Percentiles rank a stretch among this genome's conserved stretches.
Conservation (phyloP, 1,139 yeast species). For the Candida freyschussii region DNA sequence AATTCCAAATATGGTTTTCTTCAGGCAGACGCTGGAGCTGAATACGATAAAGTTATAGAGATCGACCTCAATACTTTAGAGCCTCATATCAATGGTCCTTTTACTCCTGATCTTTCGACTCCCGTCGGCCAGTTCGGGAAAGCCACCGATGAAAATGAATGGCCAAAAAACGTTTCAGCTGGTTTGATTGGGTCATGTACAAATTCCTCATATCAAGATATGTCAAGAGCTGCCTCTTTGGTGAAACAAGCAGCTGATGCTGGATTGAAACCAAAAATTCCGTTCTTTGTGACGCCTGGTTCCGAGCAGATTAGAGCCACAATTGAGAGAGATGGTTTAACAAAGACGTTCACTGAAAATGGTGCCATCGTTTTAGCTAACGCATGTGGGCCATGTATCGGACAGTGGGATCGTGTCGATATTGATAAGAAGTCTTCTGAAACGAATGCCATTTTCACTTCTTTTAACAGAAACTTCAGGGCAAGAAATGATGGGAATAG, state of each 20-base stretch:
- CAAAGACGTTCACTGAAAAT: constrained; percentile 69
- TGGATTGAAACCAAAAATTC: constrained; percentile 88
- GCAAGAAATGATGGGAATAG: constrained; percentile 98
- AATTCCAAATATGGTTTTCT: constrained; percentile 57
- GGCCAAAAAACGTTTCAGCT: constrained; percentile 81
- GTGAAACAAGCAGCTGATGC: constrained; percentile 78
- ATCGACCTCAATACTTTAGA: constrained; percentile 70
- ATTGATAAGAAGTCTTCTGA: constrained; percentile 62
- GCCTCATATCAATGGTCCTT: constrained; percentile 92
- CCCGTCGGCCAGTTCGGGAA: constrained; percentile 70
- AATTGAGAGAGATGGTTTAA: constrained; percentile 88
- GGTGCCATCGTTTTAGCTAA: constrained; percentile 93
- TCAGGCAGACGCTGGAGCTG: constrained; percentile 74
- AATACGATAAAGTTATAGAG: constrained; percentile 80
- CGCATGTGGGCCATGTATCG: constrained; percentile 99
- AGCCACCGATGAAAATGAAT: constrained; percentile 58
- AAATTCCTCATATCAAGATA: constrained; percentile 94
- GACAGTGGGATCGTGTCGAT: constrained; percentile 90
- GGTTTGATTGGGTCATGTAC: constrained; percentile 98
- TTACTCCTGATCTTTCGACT: constrained; percentile 90
- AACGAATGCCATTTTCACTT: constrained; percentile 82
- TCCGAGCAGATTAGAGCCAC: constrained; percentile 99
- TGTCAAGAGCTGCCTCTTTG: constrained; percentile 89
- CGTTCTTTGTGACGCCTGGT: constrained; percentile 95
- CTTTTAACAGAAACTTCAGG: constrained; percentile 93